A percentile compares a stretch with the other conserved stretches of the same genome.
phyloP scores from a whole-genome alignment of 2,329 filamentous ascomycete species.

The Purpureocillium lavendulum region DNA sequence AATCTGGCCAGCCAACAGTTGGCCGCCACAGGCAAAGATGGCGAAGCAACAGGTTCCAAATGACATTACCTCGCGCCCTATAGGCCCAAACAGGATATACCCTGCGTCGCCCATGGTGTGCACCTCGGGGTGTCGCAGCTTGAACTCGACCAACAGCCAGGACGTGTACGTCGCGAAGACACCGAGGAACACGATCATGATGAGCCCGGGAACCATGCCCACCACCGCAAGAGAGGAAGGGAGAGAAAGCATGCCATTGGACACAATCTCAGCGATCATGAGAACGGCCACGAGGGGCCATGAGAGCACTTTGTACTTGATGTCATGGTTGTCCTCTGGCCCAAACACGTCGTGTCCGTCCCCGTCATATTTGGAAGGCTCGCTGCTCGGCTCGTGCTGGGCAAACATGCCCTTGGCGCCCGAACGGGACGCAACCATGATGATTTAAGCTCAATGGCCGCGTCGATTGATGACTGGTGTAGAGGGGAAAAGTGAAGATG shows the following conservation, averaged over 20 bases:
- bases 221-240: conserved; percentile 42
- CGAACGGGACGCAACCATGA: too few species aligned
- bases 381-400: too few species aligned
- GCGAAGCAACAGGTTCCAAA: conserved; percentile 43
- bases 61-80: conserved; percentile 40
- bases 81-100: conserved; percentile 40
- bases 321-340: conserved; percentile 18
- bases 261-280: conserved; percentile 49
- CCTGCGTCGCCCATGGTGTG: conserved; percentile 51
- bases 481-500: too few species aligned
- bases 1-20: conserved; percentile 42
- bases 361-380: background rate
- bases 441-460: too few species aligned
- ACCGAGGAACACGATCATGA: conserved; percentile 41
- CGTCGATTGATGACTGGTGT: too few species aligned
- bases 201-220: conserved; percentile 41
- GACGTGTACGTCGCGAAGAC: conserved; percentile 42
- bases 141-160: conserved; percentile 42
- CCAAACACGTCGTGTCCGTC: conserved; percentile 17
- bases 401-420: too few species aligned
- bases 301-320: conserved; percentile 44
- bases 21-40: conserved; percentile 39
- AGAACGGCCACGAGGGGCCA: conserved; percentile 43
- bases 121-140: conserved; percentile 43
- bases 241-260: conserved; percentile 44